These are phyloP conservation scores for Serendipita sp. DNA, from an alignment of 768 basidiomycete genomes.

Conservation along the genomic window DNA sequence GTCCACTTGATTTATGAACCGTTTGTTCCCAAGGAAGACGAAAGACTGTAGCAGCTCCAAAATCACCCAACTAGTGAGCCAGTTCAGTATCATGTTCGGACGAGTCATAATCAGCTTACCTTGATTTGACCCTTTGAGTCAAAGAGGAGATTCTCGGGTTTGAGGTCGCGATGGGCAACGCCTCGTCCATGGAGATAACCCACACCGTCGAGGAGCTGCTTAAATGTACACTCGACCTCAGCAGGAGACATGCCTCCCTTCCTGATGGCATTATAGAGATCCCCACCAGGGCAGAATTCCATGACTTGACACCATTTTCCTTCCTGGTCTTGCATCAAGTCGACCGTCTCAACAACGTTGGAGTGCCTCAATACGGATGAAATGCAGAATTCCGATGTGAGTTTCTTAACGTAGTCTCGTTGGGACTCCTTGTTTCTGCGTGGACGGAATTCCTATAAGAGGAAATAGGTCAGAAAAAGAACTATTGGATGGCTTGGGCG, in stretches of 20 bases:
- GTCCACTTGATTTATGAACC: slow-evolving; percentile 89
- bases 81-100: slow-evolving; percentile 12
- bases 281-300: slow-evolving; percentile 98
- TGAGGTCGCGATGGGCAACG: slow-evolving; percentile 95
- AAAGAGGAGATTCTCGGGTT: slow-evolving; percentile 94
- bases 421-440: slow-evolving; percentile 96
- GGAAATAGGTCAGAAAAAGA: background rate
- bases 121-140: slow-evolving; percentile 85
- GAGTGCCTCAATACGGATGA: slow-evolving; percentile 86
- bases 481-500: background rate
- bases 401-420: slow-evolving; percentile 99
- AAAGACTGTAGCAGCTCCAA: slow-evolving; percentile 98
- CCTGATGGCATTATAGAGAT: slow-evolving; percentile 97
- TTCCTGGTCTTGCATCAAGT: slow-evolving; percentile 94
- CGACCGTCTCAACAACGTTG: slow-evolving; percentile 96
- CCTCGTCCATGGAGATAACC: slow-evolving; percentile 89
- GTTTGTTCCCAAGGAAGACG: slow-evolving; percentile 95
- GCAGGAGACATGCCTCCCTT: slow-evolving; percentile 82
- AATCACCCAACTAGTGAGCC: slow-evolving; percentile 73
- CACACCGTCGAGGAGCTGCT: slow-evolving; percentile 81
- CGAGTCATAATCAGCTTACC: slow-evolving; percentile 29
- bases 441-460: slow-evolving; percentile 82
- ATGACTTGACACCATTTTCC: slow-evolving; percentile 99
- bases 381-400: slow-evolving; percentile 98
- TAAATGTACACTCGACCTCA: slow-evolving; percentile 96